These are phyloP conservation scores for Coemansia sp. DNA, from an alignment of 192 early-diverging fungal species.

Conservation along the genomic window DNA sequence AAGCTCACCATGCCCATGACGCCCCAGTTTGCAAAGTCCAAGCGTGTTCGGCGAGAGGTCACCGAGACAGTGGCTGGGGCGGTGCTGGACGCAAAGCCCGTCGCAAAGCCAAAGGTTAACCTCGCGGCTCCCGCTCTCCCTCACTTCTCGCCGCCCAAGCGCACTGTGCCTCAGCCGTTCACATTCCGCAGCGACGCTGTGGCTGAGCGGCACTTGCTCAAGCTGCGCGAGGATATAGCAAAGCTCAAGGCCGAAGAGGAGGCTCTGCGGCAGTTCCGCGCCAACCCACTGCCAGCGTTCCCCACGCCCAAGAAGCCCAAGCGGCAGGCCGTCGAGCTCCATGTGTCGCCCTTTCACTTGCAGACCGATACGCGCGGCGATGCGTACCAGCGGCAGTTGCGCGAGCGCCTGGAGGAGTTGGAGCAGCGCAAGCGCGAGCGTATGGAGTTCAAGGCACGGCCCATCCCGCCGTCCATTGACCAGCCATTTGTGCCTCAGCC, in stretches of 20 bases:
- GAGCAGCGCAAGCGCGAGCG: conserved; percentile 41
- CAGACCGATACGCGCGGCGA: conserved; percentile 58
- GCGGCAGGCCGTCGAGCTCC: conserved; percentile 49
- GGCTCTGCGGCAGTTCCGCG: conserved; percentile 56
- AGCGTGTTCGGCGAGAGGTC: conserved; percentile 32
- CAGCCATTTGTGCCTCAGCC: conserved; percentile 65
- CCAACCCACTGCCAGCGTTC: conserved; percentile 59
- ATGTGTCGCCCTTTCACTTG: conserved; percentile 63
- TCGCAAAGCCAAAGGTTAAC: not conserved
- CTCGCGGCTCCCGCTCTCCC: not conserved
- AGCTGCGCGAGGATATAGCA: conserved; percentile 57
- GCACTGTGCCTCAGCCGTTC: conserved; percentile 54
- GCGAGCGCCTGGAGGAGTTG: conserved; percentile 54
- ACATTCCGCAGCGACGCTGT: conserved; percentile 65
- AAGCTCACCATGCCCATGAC: conserved; percentile 43
- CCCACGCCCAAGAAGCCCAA: conserved; percentile 55
- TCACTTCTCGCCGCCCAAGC: conserved; percentile 32
- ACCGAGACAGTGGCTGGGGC: conserved; percentile 3
- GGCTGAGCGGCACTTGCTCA: conserved; percentile 56
- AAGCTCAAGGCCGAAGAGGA: conserved; percentile 54
- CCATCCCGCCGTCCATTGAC: conserved; percentile 51
- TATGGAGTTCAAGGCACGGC: conserved; percentile 61
- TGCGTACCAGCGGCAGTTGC: conserved; percentile 45
- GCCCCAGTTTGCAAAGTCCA: conserved; percentile 49
- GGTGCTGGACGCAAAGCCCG: not conserved